These are phyloP conservation scores for Paecilomyces formosus DNA, from an alignment of 2,329 filamentous ascomycete species.

Conservation along the genomic window DNA sequence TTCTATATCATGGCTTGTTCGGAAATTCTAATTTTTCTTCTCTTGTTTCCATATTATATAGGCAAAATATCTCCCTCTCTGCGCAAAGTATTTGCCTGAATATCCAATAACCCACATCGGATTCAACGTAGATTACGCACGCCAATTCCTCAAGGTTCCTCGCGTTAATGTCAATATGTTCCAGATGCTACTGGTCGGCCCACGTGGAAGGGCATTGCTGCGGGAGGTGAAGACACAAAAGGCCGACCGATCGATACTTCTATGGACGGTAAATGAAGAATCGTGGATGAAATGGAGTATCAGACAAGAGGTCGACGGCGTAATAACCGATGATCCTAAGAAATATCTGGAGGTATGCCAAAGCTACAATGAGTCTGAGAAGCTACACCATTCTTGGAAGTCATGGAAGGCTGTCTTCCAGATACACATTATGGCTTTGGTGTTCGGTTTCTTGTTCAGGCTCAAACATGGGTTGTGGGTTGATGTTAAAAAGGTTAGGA, in stretches of 20 bases:
- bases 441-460: slow-evolving; percentile 3
- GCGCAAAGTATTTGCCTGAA: not conserved
- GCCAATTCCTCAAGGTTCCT: not conserved
- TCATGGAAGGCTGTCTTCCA: slow-evolving; percentile 4
- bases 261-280: not conserved
- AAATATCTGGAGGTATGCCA: slow-evolving; percentile 1
- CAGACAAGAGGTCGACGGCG: not conserved
- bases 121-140: not conserved
- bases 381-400: slow-evolving; percentile 2
- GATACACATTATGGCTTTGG: not conserved
- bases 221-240: not conserved
- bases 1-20: not conserved
- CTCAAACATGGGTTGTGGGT: slow-evolving; percentile 5
- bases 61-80: not conserved
- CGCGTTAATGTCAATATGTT: not conserved
- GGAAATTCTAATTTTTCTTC: not conserved
- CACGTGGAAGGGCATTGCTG: not conserved
- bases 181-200: not conserved
- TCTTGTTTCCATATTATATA: not conserved
- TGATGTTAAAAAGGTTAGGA: slow-evolving; percentile 1
- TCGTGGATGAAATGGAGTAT: not conserved
- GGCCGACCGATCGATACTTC: not conserved
- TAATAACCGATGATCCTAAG: not conserved
- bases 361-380: slow-evolving; percentile 2
- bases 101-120: not conserved